Evolutionary conservation across 148 eudicot genomes (phyloP).

Genomic region (Vaccinium myrtillus): DNA sequence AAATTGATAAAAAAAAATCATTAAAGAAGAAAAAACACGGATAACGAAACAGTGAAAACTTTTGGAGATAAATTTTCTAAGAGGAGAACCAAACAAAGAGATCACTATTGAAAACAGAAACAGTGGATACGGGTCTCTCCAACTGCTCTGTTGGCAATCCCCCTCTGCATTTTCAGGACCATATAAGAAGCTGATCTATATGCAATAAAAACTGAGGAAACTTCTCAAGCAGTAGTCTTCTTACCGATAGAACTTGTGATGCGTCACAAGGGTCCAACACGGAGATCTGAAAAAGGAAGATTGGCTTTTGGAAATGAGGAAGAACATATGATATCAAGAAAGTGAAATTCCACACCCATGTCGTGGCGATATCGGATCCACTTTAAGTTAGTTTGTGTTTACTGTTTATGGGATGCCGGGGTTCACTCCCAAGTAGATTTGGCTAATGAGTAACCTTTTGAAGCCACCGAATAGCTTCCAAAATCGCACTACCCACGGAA

Average conservation of each 20-base stretch:
- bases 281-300: slow-evolving; percentile 46
- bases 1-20: too few relatives aligned
- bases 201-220: slow-evolving; percentile 5
- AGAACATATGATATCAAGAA: slow-evolving; percentile 1
- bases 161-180: slow-evolving; percentile 53
- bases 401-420: background rate
- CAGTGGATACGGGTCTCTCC: slow-evolving; percentile 82
- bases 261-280: slow-evolving; percentile 68
- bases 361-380: background rate
- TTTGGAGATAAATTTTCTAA: too few relatives aligned
- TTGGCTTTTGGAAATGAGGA: slow-evolving; percentile 16
- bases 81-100: too few relatives aligned
- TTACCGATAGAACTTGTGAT: slow-evolving; percentile 62
- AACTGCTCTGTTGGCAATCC: slow-evolving; percentile 85
- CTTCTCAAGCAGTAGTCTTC: slow-evolving; percentile 21
- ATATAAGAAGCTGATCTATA: slow-evolving; percentile 16
- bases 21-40: too few relatives aligned
- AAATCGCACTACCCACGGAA: background rate
- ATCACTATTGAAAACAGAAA: background rate
- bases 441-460: background rate
- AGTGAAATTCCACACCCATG: slow-evolving; percentile 2
- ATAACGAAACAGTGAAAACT: too few relatives aligned
- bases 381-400: background rate
- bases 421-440: background rate
- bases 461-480: background rate